Conservation (phyloP, 2,329 filamentous ascomycete genomes). For the Gnomoniopsis smithogilvyi region DNA sequence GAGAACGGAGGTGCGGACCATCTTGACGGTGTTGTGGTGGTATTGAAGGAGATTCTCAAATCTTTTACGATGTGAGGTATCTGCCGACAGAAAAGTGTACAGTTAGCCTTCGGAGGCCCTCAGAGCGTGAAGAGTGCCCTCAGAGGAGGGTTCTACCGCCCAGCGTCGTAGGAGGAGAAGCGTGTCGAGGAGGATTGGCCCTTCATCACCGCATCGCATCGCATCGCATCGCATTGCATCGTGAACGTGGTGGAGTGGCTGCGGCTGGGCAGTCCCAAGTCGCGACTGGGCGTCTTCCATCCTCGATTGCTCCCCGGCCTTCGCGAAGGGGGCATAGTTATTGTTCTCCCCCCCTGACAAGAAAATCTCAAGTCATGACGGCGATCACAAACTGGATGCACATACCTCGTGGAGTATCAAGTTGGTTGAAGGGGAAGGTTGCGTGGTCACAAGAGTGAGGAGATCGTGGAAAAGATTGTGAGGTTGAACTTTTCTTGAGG, state of each 20-base stretch:
- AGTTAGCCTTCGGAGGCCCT: constrained; percentile 61
- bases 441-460: constrained; percentile 9
- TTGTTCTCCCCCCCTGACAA: constrained; percentile 19
- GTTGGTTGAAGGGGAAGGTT: constrained; percentile 16
- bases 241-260: not conserved
- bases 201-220: constrained; percentile 4
- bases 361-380: constrained; percentile 26
- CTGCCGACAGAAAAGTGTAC: constrained; percentile 39
- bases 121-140: constrained; percentile 70
- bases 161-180: constrained; percentile 60
- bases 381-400: constrained; percentile 13
- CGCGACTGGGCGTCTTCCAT: constrained; percentile 22
- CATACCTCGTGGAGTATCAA: constrained; percentile 28
- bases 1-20: constrained; percentile 99
- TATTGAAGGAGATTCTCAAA: constrained; percentile 71
- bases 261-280: not conserved
- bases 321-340: constrained; percentile 32
- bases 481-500: constrained; percentile 22
- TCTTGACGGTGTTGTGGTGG: constrained; percentile 63
- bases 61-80: constrained; percentile 65
- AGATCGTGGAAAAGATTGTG: not conserved
- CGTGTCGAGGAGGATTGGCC: constrained; percentile 47
- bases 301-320: constrained; percentile 62
- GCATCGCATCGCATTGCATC: constrained; percentile 9
- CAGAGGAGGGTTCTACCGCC: constrained; percentile 67